Evolutionary conservation across 129 eudicot genomes (phyloP).

Genomic region (Erigeron canadensis): DNA sequence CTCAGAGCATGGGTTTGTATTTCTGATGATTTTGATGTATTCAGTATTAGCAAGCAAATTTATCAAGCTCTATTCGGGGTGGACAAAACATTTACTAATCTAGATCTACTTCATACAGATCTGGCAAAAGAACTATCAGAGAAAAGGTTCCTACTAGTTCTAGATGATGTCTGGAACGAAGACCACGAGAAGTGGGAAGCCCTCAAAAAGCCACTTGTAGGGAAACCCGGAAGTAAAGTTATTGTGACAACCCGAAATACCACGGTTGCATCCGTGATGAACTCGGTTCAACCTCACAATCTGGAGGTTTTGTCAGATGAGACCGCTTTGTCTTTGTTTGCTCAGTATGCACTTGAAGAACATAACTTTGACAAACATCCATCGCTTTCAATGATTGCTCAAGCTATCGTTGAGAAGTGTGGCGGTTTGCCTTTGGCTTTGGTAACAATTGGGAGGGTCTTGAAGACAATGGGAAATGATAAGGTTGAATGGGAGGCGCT

Average conservation of each 20-base stretch:
- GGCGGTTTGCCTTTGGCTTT: not conserved
- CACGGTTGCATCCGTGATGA: not conserved
- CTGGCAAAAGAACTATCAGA: constrained; percentile 1
- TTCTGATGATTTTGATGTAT: not conserved
- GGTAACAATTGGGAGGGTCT: not conserved
- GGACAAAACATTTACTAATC: not conserved
- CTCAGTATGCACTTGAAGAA: not conserved
- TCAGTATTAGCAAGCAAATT: not conserved
- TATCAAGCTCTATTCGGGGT: not conserved
- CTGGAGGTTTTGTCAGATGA: constrained; percentile 10
- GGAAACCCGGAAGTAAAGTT: not conserved
- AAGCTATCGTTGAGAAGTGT: not conserved
- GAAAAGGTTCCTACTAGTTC: constrained; percentile 36
- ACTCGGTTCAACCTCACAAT: not conserved
- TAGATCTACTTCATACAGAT: constrained; percentile 27
- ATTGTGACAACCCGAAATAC: constrained; percentile 1
- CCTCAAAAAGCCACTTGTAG: constrained; percentile 2
- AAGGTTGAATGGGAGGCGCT: not conserved
- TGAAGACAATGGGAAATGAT: not conserved
- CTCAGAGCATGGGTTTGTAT: not conserved
- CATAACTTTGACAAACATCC: not conserved
- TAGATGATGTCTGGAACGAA: constrained; percentile 49
- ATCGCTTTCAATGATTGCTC: not conserved
- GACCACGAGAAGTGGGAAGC: constrained; percentile 27
- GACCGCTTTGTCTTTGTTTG: not conserved